These are phyloP conservation scores for Pseudogymnoascus sp. DNA, from an alignment of 2,329 filamentous ascomycete species.

Conservation along the genomic window DNA sequence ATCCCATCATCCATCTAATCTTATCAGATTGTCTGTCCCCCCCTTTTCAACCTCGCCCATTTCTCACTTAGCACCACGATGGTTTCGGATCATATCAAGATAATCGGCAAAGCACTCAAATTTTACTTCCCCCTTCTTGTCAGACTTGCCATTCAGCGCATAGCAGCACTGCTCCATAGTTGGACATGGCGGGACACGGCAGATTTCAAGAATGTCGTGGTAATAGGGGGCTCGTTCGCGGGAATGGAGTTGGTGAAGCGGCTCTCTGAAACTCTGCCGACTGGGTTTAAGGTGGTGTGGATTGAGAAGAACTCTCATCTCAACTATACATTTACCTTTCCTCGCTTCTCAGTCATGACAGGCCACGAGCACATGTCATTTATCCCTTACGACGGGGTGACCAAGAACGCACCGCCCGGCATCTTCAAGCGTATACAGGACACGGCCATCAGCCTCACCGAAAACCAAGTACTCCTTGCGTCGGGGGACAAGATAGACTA, in stretches of 20 bases:
- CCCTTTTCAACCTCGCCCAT: not conserved
- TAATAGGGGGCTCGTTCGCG: slow-evolving; percentile 40
- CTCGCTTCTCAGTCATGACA: slow-evolving; percentile 38
- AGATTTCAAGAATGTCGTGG: slow-evolving; percentile 30
- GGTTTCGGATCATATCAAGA: not conserved
- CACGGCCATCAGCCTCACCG: slow-evolving; percentile 26
- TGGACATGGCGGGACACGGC: slow-evolving; percentile 14
- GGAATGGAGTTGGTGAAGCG: slow-evolving; percentile 32
- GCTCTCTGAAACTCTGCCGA: slow-evolving; percentile 35
- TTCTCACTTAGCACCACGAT: not conserved
- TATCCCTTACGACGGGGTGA: slow-evolving; percentile 38
- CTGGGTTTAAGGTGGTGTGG: slow-evolving; percentile 38
- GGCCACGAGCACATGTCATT: slow-evolving; percentile 42
- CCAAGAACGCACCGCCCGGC: slow-evolving; percentile 26
- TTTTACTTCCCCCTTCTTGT: slow-evolving; percentile 7
- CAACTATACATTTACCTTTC: slow-evolving; percentile 43
- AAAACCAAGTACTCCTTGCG: slow-evolving; percentile 28
- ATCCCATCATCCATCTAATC: not conserved
- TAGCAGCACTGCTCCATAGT: not conserved
- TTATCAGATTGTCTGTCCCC: not conserved
- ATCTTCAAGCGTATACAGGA: slow-evolving; percentile 29
- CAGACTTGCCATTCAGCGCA: not conserved
- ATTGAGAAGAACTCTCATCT: slow-evolving; percentile 47
- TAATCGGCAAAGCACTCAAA: not conserved
- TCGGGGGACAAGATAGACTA: slow-evolving; percentile 33